phyloP scores from a whole-genome alignment of 2,329 filamentous ascomycete genomes.

The Neonectria ditissima region DNA sequence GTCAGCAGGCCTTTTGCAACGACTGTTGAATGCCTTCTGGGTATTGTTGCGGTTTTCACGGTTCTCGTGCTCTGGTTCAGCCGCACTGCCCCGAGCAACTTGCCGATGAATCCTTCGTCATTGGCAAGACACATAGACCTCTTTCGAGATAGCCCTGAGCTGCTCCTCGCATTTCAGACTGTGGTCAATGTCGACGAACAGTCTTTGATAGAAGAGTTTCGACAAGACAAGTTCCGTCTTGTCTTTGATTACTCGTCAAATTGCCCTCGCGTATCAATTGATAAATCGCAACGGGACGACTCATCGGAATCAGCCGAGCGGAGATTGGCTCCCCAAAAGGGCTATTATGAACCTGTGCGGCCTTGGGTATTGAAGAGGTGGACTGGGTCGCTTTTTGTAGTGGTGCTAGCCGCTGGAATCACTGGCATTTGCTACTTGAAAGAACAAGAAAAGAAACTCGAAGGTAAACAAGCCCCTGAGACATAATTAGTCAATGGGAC shows the following conservation, averaged over 20 bases:
- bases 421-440: constrained; percentile 40
- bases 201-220: constrained; percentile 3
- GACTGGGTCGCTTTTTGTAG: constrained; percentile 32
- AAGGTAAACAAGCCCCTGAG: constrained; percentile 38
- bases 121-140: constrained; percentile 37
- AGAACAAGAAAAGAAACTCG: constrained; percentile 25
- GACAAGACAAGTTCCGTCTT: constrained; percentile 33
- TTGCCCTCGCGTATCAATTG: background rate
- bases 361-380: constrained; percentile 37
- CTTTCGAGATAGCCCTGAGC: constrained; percentile 31
- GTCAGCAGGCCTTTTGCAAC: constrained; percentile 50
- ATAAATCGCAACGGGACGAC: background rate
- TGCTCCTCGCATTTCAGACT: constrained; percentile 7
- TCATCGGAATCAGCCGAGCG: background rate
- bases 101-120: constrained; percentile 44
- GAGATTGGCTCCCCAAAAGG: constrained; percentile 12
- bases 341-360: constrained; percentile 41
- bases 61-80: constrained; percentile 33
- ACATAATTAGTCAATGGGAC: background rate
- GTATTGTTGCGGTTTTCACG: constrained; percentile 35
- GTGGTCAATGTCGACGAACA: constrained; percentile 35
- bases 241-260: background rate
- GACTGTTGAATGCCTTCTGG: constrained; percentile 45
- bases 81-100: constrained; percentile 7
- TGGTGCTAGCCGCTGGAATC: constrained; percentile 21